Conservation (phyloP, 31 red algal genomes). For the Asparagopsis taxiformis region DNA sequence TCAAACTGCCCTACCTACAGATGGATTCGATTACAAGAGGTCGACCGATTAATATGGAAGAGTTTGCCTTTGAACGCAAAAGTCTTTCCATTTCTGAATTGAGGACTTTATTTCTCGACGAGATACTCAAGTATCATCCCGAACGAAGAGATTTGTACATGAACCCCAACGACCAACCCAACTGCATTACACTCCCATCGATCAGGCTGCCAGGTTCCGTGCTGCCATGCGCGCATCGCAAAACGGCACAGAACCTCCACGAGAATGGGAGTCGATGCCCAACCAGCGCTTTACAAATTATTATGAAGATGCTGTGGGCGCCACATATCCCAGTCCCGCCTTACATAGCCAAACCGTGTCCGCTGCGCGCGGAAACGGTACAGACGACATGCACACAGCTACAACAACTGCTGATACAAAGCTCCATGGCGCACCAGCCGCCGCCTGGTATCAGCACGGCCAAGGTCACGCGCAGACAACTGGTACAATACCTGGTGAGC, state of each 20-base stretch:
- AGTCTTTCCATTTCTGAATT: conserved; percentile 58
- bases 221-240: conserved; percentile 55
- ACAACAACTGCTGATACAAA: too few species aligned
- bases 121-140: conserved; percentile 94
- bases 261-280: conserved; percentile 66
- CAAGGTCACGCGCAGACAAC: too few species aligned
- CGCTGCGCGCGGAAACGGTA: too few species aligned
- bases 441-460: too few species aligned
- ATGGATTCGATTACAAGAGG: conserved; percentile 51
- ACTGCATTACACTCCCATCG: conserved; percentile 42
- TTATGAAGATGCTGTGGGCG: conserved; percentile 18
- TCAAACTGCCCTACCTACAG: conserved; percentile 82
- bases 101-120: conserved; percentile 79
- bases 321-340: too few species aligned
- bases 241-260: conserved; percentile 52
- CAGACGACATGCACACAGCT: too few species aligned
- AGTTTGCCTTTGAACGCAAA: conserved; percentile 95
- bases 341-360: too few species aligned
- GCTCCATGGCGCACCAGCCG: too few species aligned
- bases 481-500: too few species aligned
- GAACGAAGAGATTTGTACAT: conserved; percentile 43
- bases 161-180: conserved; percentile 19
- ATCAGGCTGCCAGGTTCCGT: conserved; percentile 47
- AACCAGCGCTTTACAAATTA: conserved; percentile 45
- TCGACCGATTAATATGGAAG: conserved; percentile 66